Conservation (phyloP, 2,329 filamentous ascomycete genomes). For the Pseudogymnoascus sp. region DNA sequence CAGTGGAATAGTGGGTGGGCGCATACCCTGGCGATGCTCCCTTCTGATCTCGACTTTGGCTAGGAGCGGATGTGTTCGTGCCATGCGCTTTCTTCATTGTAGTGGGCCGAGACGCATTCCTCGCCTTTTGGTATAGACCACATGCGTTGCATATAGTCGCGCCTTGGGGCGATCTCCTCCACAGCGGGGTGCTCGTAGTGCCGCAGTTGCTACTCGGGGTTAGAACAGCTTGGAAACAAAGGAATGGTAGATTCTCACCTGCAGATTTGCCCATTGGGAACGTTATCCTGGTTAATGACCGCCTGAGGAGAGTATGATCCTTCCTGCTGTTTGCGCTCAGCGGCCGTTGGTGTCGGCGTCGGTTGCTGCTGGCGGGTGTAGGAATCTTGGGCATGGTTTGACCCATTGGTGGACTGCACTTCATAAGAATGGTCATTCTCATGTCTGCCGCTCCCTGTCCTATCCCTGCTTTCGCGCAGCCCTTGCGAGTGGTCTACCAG, state of each 20-base stretch:
- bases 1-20: slow-evolving; percentile 31
- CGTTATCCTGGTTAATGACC: slow-evolving; percentile 11
- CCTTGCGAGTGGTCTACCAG: slow-evolving; percentile 20
- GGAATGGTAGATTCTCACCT: slow-evolving; percentile 44
- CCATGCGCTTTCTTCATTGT: slow-evolving; percentile 73
- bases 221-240: slow-evolving; percentile 18
- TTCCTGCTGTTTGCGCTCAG: not conserved
- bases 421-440: slow-evolving; percentile 8
- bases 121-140: slow-evolving; percentile 86
- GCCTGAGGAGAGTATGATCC: slow-evolving; percentile 6
- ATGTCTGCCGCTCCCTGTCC: not conserved
- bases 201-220: slow-evolving; percentile 71
- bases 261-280: slow-evolving; percentile 58
- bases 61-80: slow-evolving; percentile 31
- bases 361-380: not conserved
- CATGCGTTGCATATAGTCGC: slow-evolving; percentile 97
- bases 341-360: not conserved
- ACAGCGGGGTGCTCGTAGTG: slow-evolving; percentile 87
- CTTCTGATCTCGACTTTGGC: slow-evolving; percentile 20
- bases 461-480: slow-evolving; percentile 4
- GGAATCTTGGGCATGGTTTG: not conserved
- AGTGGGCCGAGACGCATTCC: slow-evolving; percentile 83
- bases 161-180: slow-evolving; percentile 86
- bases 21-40: slow-evolving; percentile 28
- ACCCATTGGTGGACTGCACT: not conserved